Evolutionary conservation across 768 basidiomycete genomes (phyloP).

Genomic region (Leccinum uliginosum): DNA sequence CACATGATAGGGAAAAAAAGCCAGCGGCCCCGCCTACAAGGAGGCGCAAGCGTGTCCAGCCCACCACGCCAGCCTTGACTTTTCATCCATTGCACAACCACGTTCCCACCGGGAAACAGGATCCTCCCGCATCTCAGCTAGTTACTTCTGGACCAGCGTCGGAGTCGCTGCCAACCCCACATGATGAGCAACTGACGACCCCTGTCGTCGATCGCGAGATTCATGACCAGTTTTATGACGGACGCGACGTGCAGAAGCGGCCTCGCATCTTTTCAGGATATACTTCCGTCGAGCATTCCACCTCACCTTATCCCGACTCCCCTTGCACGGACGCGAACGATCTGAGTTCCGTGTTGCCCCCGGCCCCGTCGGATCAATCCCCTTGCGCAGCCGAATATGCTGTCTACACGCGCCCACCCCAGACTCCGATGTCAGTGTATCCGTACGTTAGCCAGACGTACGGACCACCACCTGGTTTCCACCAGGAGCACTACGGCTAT

Average conservation of each 20-base stretch:
- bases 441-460: slow-evolving; percentile 4
- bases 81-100: slow-evolving; percentile 18
- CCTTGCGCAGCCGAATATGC: slow-evolving; percentile 11
- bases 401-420: slow-evolving; percentile 1
- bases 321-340: slow-evolving; percentile 15
- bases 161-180: slow-evolving; percentile 6
- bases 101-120: slow-evolving; percentile 25
- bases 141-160: slow-evolving; percentile 4
- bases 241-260: slow-evolving; percentile 14
- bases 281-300: slow-evolving; percentile 3
- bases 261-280: slow-evolving; percentile 12
- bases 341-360: slow-evolving; percentile 8
- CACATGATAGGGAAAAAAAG: slow-evolving; percentile 24
- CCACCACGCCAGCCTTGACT: slow-evolving; percentile 16
- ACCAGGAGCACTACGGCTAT: slow-evolving; percentile 13
- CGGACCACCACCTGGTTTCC: slow-evolving; percentile 2
- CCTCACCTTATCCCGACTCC: slow-evolving; percentile 8
- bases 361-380: slow-evolving; percentile 23
- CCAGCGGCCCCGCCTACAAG: slow-evolving; percentile 9
- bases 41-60: slow-evolving; percentile 21
- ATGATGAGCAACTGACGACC: slow-evolving; percentile 10
- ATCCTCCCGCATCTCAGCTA: slow-evolving; percentile 6
- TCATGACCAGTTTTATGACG: slow-evolving; percentile 5
- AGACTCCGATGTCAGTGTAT: slow-evolving; percentile 1
- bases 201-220: slow-evolving; percentile 8